Conservation (phyloP, 495 filamentous ascomycete species). For the Parachaetomium inaequale region DNA sequence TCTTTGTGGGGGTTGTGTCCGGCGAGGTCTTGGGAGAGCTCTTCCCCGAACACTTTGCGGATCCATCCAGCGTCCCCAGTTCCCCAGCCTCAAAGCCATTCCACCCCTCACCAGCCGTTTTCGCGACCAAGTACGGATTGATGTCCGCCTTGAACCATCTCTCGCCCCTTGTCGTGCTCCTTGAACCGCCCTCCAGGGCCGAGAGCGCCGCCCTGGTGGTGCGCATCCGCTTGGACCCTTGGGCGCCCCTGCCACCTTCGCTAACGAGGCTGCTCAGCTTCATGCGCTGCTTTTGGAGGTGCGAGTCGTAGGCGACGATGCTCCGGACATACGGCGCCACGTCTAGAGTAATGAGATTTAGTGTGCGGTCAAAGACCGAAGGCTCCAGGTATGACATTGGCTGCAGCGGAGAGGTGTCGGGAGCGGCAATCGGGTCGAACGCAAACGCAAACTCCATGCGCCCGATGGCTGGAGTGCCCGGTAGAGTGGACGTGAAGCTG, state of each 20-base stretch:
- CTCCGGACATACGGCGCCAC: slow-evolving; percentile 78
- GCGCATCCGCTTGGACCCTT: slow-evolving; percentile 60
- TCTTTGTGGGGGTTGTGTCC: slow-evolving; percentile 6
- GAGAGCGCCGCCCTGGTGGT: slow-evolving; percentile 77
- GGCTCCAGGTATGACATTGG: slow-evolving; percentile 43
- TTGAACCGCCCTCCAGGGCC: slow-evolving; percentile 75
- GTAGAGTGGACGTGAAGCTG: slow-evolving; percentile 24
- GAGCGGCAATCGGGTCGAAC: slow-evolving; percentile 55
- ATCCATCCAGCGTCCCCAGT: background rate
- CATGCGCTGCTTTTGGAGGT: slow-evolving; percentile 62
- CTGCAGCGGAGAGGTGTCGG: slow-evolving; percentile 36
- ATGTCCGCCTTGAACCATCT: slow-evolving; percentile 71
- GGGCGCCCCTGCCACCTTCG: slow-evolving; percentile 42
- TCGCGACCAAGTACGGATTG: slow-evolving; percentile 59
- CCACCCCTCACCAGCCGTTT: slow-evolving; percentile 67
- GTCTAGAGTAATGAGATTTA: slow-evolving; percentile 63
- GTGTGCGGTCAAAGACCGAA: slow-evolving; percentile 69
- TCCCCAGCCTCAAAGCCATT: slow-evolving; percentile 39
- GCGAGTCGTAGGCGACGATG: slow-evolving; percentile 72
- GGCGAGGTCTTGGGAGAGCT: slow-evolving; percentile 9
- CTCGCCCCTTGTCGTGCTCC: slow-evolving; percentile 68
- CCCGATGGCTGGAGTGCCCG: slow-evolving; percentile 24
- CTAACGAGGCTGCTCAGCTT: slow-evolving; percentile 60
- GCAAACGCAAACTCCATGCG: slow-evolving; percentile 48
- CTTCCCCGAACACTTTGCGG: background rate